These are phyloP conservation scores for Prunus dulcis DNA, from an alignment of 306 rosid species.

Conservation along the genomic window DNA sequence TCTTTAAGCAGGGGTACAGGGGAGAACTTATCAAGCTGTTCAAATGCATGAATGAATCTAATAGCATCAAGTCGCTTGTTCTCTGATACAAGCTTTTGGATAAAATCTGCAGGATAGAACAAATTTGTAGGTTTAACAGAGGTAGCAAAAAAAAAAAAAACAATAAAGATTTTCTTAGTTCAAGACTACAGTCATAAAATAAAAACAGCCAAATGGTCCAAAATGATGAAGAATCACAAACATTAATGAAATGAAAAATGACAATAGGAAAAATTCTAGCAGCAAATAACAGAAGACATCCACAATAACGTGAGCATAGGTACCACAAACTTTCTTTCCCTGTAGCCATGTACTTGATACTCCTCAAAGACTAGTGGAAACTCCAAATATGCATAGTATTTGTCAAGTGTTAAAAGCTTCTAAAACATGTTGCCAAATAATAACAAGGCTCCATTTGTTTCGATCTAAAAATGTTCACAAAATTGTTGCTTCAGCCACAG, in stretches of 20 bases:
- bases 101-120: constrained; percentile 23
- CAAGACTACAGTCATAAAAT: background rate
- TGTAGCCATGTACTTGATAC: background rate
- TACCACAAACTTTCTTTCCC: background rate
- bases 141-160: background rate
- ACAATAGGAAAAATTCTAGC: background rate
- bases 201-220: background rate
- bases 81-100: constrained; percentile 31
- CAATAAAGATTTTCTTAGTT: background rate
- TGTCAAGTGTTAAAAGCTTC: background rate
- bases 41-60: constrained; percentile 30
- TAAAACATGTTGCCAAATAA: background rate
- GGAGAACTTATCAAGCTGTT: constrained; percentile 30
- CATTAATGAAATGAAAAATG: background rate
- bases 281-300: background rate
- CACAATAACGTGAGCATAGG: background rate
- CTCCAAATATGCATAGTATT: background rate
- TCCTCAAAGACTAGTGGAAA: background rate
- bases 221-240: background rate
- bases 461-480: background rate
- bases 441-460: background rate
- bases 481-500: background rate
- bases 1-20: constrained; percentile 34
- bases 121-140: background rate
- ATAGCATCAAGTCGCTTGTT: constrained; percentile 32